A percentile compares a stretch with the other conserved stretches of the same genome.
Conservation (phyloP, 306 rosid species). For the Vicia faba region DNA sequence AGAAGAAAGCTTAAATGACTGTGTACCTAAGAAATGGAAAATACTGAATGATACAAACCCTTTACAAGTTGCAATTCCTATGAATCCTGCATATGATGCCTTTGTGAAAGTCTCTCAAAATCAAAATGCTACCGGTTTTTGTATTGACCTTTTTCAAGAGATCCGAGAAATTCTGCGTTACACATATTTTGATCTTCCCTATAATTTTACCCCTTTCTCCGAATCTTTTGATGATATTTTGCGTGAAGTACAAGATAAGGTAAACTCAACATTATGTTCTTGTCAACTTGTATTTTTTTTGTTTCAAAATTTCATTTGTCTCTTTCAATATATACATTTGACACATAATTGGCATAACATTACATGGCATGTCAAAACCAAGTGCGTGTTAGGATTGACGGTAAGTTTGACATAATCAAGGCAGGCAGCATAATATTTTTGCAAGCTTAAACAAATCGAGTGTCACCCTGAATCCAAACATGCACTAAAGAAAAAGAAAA, state of each 20-base stretch:
- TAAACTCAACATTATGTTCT: slow-evolving; percentile 28
- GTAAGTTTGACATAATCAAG: not conserved
- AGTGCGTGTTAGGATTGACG: not conserved
- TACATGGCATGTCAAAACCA: not conserved
- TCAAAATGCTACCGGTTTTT: slow-evolving; percentile 49
- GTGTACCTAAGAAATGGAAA: slow-evolving; percentile 26
- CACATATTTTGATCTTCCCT: slow-evolving; percentile 44
- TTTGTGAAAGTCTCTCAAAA: not conserved
- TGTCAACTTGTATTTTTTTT: not conserved
- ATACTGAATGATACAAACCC: slow-evolving; percentile 34
- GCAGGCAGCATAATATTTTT: not conserved
- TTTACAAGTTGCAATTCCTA: too few relatives aligned
- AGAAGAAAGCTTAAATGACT: too few relatives aligned
- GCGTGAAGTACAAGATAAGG: slow-evolving; percentile 42
- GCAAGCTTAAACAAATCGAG: not conserved
- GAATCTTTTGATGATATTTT: slow-evolving; percentile 42
- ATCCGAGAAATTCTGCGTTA: slow-evolving; percentile 26
- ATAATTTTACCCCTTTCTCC: slow-evolving; percentile 14
- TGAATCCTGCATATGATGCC: too few relatives aligned
- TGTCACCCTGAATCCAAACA: not conserved
- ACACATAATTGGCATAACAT: slow-evolving; percentile 6
- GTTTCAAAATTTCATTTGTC: not conserved
- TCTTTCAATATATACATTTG: not conserved
- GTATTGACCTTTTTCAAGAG: slow-evolving; percentile 42
- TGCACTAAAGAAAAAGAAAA: not conserved